Evolutionary conservation across 2,329 filamentous ascomycete genomes (phyloP).

Genomic region (Aureobasidium uvarum): DNA sequence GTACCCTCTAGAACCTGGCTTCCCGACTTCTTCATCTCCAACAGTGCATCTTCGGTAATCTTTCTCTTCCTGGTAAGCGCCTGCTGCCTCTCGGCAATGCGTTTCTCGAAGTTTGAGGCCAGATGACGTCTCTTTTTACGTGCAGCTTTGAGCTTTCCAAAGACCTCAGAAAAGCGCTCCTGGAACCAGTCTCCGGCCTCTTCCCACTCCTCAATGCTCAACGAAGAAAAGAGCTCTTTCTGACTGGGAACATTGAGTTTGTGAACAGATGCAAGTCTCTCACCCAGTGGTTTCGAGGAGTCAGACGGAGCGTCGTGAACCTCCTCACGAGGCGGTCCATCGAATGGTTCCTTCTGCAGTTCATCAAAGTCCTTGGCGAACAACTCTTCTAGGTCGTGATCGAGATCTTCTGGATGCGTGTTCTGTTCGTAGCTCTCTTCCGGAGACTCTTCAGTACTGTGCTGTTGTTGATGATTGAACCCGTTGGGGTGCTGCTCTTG

Average conservation of each 20-base stretch:
- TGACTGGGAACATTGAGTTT: slow-evolving; percentile 40
- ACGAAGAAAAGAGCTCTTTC: slow-evolving; percentile 51
- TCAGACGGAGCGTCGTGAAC: neutral
- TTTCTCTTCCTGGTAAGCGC: slow-evolving; percentile 51
- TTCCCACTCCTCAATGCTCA: slow-evolving; percentile 59
- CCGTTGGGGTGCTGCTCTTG: neutral
- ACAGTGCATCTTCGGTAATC: slow-evolving; percentile 47
- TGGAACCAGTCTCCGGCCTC: slow-evolving; percentile 62
- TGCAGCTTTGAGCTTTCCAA: slow-evolving; percentile 53
- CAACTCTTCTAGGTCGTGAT: slow-evolving; percentile 34
- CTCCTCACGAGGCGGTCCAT: slow-evolving; percentile 17
- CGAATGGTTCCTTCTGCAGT: slow-evolving; percentile 33
- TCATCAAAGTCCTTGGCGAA: slow-evolving; percentile 33
- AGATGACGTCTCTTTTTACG: slow-evolving; percentile 55
- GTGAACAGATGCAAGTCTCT: slow-evolving; percentile 31
- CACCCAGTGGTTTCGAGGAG: slow-evolving; percentile 28
- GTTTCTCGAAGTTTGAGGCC: slow-evolving; percentile 56
- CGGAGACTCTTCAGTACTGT: neutral
- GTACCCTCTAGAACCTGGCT: slow-evolving; percentile 52
- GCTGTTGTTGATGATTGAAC: neutral
- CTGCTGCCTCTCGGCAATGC: slow-evolving; percentile 55
- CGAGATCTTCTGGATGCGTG: slow-evolving; percentile 29
- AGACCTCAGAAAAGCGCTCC: slow-evolving; percentile 52
- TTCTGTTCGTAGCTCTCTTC: slow-evolving; percentile 1
- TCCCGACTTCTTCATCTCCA: slow-evolving; percentile 55